phyloP scores from a whole-genome alignment of 208 protist genomes.

The Trypanosoma congolense region DNA sequence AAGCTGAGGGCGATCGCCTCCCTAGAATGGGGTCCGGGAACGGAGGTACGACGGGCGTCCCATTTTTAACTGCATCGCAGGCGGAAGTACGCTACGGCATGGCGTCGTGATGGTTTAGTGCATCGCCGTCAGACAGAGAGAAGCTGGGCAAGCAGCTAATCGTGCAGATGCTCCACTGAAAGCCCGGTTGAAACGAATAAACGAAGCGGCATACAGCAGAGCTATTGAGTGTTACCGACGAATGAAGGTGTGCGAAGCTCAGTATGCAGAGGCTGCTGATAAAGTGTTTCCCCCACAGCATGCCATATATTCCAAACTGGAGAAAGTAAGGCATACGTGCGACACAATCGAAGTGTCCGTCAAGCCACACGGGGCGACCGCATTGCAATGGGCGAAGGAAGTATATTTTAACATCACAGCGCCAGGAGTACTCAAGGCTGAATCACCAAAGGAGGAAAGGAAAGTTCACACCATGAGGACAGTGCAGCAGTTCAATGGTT shows the following conservation, averaged over 20 bases:
- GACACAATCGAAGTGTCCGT: not conserved
- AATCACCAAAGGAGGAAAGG: not conserved
- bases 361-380: not conserved
- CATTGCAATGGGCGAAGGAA: not conserved
- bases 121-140: not conserved
- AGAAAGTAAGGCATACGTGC: not conserved
- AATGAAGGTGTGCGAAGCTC: not conserved
- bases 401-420: not conserved
- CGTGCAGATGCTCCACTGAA: not conserved
- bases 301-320: not conserved
- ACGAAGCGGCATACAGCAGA: not conserved
- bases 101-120: slow-evolving; percentile 1
- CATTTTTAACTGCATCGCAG: slow-evolving; percentile 8
- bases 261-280: not conserved
- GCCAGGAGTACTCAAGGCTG: not conserved
- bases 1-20: slow-evolving; percentile 4
- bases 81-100: slow-evolving; percentile 3
- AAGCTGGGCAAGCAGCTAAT: not conserved
- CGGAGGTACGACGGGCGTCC: slow-evolving; percentile 1
- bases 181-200: not conserved
- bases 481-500: not conserved
- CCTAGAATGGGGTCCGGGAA: no score
- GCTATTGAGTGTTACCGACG: not conserved
- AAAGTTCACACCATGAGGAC: not conserved
- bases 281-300: not conserved